These are phyloP conservation scores for Cyclotella cryptica DNA, from an alignment of 108 stramenopile genomes.

Conservation along the genomic window DNA sequence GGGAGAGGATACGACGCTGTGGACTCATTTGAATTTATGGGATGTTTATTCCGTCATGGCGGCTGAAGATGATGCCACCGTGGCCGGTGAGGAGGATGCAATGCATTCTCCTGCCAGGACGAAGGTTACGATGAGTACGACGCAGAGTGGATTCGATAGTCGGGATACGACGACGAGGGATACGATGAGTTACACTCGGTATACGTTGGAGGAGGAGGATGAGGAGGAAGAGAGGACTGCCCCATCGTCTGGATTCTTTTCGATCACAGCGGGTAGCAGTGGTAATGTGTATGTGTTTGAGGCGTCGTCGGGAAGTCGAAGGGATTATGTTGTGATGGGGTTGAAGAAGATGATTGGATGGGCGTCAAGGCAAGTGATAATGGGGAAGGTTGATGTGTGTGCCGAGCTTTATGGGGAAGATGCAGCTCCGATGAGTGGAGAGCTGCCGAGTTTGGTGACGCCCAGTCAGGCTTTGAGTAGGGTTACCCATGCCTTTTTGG, in stretches of 20 bases:
- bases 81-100: not conserved
- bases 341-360: slow-evolving; percentile 59
- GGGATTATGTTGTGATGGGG: slow-evolving; percentile 67
- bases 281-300: slow-evolving; percentile 80
- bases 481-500: slow-evolving; percentile 67
- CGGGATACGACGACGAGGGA: slow-evolving; percentile 8
- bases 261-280: slow-evolving; percentile 64
- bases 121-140: slow-evolving; percentile 3
- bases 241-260: slow-evolving; percentile 54
- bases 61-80: slow-evolving; percentile 39
- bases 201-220: not conserved
- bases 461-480: slow-evolving; percentile 57
- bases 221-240: slow-evolving; percentile 3
- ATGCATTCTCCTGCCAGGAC: not conserved
- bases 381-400: slow-evolving; percentile 59
- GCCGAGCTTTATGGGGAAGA: slow-evolving; percentile 65
- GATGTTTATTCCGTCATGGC: slow-evolving; percentile 65
- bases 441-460: slow-evolving; percentile 54
- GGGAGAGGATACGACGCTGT: slow-evolving; percentile 17
- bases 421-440: slow-evolving; percentile 44
- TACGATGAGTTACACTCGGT: not conserved
- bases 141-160: not conserved
- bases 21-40: slow-evolving; percentile 53
- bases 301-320: slow-evolving; percentile 48
- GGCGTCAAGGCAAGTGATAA: slow-evolving; percentile 58